These are phyloP conservation scores for Barnettozyma sp. DNA, from an alignment of 805 yeast genomes.

Conservation along the genomic window DNA sequence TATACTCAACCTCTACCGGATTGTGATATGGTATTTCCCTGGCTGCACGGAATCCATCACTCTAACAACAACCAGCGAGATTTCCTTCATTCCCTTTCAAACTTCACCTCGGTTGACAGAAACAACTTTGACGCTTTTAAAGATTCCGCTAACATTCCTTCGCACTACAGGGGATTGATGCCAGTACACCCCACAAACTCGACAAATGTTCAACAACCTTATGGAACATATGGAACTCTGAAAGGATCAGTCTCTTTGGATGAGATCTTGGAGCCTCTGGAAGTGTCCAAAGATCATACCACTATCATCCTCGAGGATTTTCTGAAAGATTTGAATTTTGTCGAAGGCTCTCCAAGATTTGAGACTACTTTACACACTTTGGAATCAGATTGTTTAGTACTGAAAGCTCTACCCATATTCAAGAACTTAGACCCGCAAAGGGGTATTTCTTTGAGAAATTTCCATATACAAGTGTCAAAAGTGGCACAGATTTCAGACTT, in stretches of 20 bases:
- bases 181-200: slow-evolving; percentile 25
- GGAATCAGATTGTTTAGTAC: slow-evolving; percentile 22
- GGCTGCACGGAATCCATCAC: slow-evolving; percentile 65
- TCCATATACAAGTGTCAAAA: slow-evolving; percentile 81
- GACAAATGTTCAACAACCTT: slow-evolving; percentile 31
- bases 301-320: slow-evolving; percentile 15
- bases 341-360: slow-evolving; percentile 10
- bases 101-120: slow-evolving; percentile 18
- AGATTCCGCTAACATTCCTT: slow-evolving; percentile 16
- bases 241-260: slow-evolving; percentile 47
- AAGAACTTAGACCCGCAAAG: slow-evolving; percentile 56
- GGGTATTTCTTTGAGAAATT: slow-evolving; percentile 76
- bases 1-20: slow-evolving; percentile 44
- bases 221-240: slow-evolving; percentile 38
- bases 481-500: slow-evolving; percentile 68
- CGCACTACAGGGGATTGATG: slow-evolving; percentile 19
- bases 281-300: slow-evolving; percentile 34
- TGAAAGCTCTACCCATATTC: slow-evolving; percentile 44
- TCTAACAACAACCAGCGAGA: slow-evolving; percentile 23
- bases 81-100: slow-evolving; percentile 17
- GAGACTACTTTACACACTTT: slow-evolving; percentile 15
- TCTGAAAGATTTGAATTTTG: slow-evolving; percentile 19
- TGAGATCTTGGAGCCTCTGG: slow-evolving; percentile 48
- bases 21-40: slow-evolving; percentile 71
- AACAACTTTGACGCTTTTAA: slow-evolving; percentile 20